Base-by-base conservation (phyloP, 305 asterid genomes). In the Striga hermonthica region DNA sequence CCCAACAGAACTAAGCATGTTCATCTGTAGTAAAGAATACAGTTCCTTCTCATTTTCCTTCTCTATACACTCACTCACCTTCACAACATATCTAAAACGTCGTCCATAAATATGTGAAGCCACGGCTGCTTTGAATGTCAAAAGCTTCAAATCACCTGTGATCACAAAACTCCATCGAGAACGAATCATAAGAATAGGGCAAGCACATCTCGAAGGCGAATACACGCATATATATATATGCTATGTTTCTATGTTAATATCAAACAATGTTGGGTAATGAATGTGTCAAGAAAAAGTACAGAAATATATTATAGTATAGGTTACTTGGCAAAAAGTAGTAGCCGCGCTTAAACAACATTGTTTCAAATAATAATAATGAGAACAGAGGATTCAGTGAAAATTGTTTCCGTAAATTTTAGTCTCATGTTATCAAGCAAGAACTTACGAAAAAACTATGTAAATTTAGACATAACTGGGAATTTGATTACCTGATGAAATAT, bases 31-130 rank as follows among this genome's bases (percentile, higher is more conserved):
- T 67, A 78, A 64, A 73, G 86, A 74, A 71, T 67, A 78, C 54
- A 84, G 76, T 49, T 87, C 87, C 84, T 57, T 72, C 54, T 76
- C 78, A 57, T 72, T 61, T 71, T 63, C 80, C 70, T 64, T 72
- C 69, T 78, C 84, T 14, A 87, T 59, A 62, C 62, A 64, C 69
- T 81, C 83, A 0, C 57, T 73, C 11, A 70, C 79, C 65, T 78
- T 78, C 66, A 63, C 64, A 4, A 86, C 91, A 65, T 85, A 89
- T 40, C 44, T 66, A 34, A 79, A 77, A 36, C 73, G 86, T 9
- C 76, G 78, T 7, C 98, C 96, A 12, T 87, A 89, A 0, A 91
- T 77, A 74, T 87, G 81, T 4, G 86, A 75, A 50, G 95, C 95
- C 5, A 73, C 78, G 12, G 95, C 90, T 28, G 97, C 98, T 78